Percentiles rank a stretch among this genome's conserved stretches.
Conservation (phyloP, 768 basidiomycete species). For the Tricholoma bakamatsutake region DNA sequence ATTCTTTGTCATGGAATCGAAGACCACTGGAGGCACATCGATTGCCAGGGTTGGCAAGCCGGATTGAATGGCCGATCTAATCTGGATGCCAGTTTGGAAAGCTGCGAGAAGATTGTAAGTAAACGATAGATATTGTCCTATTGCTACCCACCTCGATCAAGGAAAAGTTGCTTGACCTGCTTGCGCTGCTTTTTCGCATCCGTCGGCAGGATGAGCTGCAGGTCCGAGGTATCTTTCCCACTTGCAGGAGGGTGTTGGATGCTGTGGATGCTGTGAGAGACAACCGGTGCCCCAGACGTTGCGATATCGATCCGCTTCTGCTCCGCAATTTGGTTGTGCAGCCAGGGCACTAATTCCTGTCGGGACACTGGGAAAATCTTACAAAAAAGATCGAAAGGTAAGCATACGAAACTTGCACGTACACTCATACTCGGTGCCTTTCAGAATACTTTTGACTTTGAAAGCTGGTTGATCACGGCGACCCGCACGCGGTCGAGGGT, state of each 20-base stretch:
- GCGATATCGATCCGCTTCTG: slow-evolving; percentile 69
- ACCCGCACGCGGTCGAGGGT: slow-evolving; percentile 45
- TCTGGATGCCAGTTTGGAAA: slow-evolving; percentile 51
- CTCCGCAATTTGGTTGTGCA: slow-evolving; percentile 73
- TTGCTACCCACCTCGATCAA: slow-evolving; percentile 52
- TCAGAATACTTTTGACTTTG: slow-evolving; percentile 80
- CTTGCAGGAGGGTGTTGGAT: slow-evolving; percentile 26
- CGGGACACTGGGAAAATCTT: not conserved
- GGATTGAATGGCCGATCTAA: slow-evolving; percentile 53
- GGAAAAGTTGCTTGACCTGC: slow-evolving; percentile 60
- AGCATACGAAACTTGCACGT: slow-evolving; percentile 13
- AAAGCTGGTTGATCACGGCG: slow-evolving; percentile 62
- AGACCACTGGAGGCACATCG: slow-evolving; percentile 55
- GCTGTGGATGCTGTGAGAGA: slow-evolving; percentile 36
- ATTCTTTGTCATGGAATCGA: slow-evolving; percentile 55
- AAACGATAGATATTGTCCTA: not conserved
- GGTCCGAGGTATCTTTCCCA: slow-evolving; percentile 31
- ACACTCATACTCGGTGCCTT: slow-evolving; percentile 74
- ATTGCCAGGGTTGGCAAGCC: slow-evolving; percentile 68
- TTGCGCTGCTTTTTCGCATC: slow-evolving; percentile 75
- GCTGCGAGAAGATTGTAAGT: slow-evolving; percentile 33
- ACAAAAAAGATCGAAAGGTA: not conserved
- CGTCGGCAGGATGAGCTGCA: slow-evolving; percentile 61
- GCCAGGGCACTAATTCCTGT: slow-evolving; percentile 67
- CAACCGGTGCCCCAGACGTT: slow-evolving; percentile 49